phyloP scores from a whole-genome alignment of 768 basidiomycete genomes.

The Fistulinella prunicolor region DNA sequence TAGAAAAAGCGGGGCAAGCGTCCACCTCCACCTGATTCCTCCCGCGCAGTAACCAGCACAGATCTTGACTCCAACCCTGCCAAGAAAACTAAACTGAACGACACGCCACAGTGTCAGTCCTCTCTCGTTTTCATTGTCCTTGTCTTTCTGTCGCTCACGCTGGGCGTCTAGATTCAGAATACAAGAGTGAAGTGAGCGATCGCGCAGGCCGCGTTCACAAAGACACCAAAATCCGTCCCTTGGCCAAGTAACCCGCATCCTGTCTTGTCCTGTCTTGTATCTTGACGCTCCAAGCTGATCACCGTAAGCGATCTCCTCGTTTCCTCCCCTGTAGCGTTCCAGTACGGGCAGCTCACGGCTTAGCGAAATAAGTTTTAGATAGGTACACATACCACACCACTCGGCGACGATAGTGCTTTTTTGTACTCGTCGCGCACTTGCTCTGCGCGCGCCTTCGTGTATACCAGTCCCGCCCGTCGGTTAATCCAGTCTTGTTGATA shows the following conservation, averaged over 20 bases:
- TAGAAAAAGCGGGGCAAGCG: constrained; percentile 64
- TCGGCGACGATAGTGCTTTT: not conserved
- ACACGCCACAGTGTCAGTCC: constrained; percentile 32
- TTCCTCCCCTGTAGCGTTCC: not conserved
- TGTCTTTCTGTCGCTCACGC: not conserved
- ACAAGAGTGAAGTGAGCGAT: constrained; percentile 41
- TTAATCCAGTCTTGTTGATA: constrained; percentile 2
- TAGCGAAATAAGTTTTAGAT: constrained; percentile 1
- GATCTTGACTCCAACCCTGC: constrained; percentile 31
- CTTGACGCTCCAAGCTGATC: not conserved
- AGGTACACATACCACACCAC: not conserved
- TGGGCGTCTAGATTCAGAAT: constrained; percentile 21
- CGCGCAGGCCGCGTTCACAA: constrained; percentile 40
- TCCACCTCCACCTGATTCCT: constrained; percentile 38
- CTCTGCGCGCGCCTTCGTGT: constrained; percentile 5
- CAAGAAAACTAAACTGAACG: constrained; percentile 41
- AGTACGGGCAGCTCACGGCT: constrained; percentile 10
- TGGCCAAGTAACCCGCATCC: constrained; percentile 36
- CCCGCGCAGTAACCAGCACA: constrained; percentile 32
- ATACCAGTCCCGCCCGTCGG: constrained; percentile 5
- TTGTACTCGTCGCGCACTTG: not conserved
- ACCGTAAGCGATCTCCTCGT: constrained; percentile 15
- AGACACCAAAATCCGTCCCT: constrained; percentile 37
- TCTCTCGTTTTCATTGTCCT: not conserved
- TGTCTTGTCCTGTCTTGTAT: not conserved